Evolutionary conservation across 352 stramenopile genomes (phyloP).

Genomic region (Globisporangium abappressorium): DNA sequence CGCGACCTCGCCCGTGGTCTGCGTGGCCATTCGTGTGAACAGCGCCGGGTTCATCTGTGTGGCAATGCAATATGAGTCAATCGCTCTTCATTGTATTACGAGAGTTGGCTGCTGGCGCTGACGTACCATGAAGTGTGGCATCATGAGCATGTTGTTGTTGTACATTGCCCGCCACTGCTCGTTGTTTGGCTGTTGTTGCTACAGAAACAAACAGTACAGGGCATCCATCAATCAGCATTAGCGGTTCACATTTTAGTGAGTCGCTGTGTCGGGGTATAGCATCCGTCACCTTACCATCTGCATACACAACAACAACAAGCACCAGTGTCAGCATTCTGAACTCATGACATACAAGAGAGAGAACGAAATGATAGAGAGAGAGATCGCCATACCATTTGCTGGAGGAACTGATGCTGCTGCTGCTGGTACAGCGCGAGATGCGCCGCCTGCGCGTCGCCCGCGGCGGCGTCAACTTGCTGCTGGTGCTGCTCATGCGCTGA

Average conservation of each 20-base stretch:
- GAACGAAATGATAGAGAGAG: neutral
- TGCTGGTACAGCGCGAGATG: constrained; percentile 75
- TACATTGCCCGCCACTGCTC: constrained; percentile 50
- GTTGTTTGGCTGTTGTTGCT: constrained; percentile 55
- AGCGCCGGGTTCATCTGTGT: constrained; percentile 5
- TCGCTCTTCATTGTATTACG: no score
- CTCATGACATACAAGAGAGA: neutral
- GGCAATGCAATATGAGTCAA: neutral
- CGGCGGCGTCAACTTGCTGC: constrained; percentile 19
- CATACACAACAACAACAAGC: neutral
- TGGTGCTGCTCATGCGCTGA: constrained; percentile 14
- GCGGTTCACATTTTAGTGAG: neutral
- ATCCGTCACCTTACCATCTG: neutral
- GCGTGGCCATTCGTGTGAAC: neutral
- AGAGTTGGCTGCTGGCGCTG: neutral
- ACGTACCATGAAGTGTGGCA: constrained; percentile 53
- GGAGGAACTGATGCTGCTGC: constrained; percentile 75
- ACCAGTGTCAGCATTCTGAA: neutral
- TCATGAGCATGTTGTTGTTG: constrained; percentile 57
- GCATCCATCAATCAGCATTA: neutral
- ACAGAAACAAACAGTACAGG: neutral
- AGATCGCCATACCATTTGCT: constrained; percentile 60
- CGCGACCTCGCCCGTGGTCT: neutral
- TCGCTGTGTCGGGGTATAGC: no score
- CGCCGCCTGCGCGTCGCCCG: constrained; percentile 28